phyloP scores from a whole-genome alignment of 352 stramenopile genomes.

The Phytophthora aleatoria region DNA sequence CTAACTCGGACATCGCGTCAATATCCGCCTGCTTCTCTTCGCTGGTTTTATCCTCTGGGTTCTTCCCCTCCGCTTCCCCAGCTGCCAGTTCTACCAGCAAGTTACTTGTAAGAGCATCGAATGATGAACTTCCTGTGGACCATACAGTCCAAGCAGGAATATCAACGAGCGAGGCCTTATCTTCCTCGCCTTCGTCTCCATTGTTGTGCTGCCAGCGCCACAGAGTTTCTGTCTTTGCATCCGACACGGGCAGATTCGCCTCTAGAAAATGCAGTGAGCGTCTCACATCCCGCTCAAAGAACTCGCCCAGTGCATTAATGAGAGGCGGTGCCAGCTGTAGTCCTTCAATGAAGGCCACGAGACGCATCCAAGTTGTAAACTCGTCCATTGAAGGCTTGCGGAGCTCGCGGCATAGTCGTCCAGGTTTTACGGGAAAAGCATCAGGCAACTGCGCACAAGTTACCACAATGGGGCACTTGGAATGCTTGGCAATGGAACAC shows the following conservation, averaged over 20 bases:
- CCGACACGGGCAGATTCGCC: conserved; percentile 35
- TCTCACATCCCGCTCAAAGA: conserved; percentile 72
- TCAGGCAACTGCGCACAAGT: conserved; percentile 70
- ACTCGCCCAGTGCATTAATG: conserved; percentile 45
- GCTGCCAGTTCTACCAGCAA: conserved; percentile 47
- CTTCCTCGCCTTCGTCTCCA: conserved; percentile 7
- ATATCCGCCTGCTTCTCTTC: conserved; percentile 47
- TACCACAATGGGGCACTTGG: conserved; percentile 81
- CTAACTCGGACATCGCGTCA: conserved; percentile 47
- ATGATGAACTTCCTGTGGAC: conserved; percentile 39
- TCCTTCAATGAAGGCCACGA: conserved; percentile 64
- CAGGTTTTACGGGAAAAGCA: conserved; percentile 57
- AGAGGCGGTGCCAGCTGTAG: conserved; percentile 45
- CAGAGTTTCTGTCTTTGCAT: conserved; percentile 20
- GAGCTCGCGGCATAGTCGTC: conserved; percentile 46
- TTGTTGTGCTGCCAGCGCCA: conserved; percentile 35
- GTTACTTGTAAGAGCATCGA: conserved; percentile 70
- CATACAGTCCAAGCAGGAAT: conserved; percentile 61
- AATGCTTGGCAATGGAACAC: conserved; percentile 78
- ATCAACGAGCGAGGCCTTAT: conserved; percentile 8
- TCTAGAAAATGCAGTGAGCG: conserved; percentile 78
- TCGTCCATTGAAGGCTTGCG: conserved; percentile 53
- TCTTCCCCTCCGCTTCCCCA: conserved; percentile 15
- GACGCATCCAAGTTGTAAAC: conserved; percentile 68
- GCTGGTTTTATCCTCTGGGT: conserved; percentile 40